phyloP scores from a whole-genome alignment of 2,329 filamentous ascomycete species.

The Chrysoporthe austroafricana region DNA sequence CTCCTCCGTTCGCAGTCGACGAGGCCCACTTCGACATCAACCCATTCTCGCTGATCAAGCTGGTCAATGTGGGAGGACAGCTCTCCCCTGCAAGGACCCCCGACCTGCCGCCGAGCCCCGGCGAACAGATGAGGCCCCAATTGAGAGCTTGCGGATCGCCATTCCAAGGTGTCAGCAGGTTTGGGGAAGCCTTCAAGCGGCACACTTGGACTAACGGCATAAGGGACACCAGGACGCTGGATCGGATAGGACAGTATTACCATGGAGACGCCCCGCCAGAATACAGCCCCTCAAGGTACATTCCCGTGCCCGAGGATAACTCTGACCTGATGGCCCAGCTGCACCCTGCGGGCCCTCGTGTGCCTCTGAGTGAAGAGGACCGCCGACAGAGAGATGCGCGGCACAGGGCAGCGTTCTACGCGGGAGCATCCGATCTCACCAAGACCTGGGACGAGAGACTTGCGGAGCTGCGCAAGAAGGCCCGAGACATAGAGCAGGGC shows the following conservation, averaged over 20 bases:
- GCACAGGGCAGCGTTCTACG: conserved; percentile 45
- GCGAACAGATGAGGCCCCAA: conserved; percentile 14
- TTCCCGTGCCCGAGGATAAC: conserved; percentile 24
- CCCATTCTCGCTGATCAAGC: not conserved
- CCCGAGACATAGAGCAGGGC: conserved; percentile 45
- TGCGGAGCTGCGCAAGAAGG: conserved; percentile 40
- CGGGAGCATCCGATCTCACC: conserved; percentile 41
- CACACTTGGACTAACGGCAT: not conserved
- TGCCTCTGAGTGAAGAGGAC: conserved; percentile 31
- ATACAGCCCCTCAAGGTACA: conserved; percentile 32
- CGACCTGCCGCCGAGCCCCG: conserved; percentile 3
- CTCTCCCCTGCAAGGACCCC: not conserved
- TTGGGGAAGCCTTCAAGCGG: not conserved
- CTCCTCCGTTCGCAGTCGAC: not conserved
- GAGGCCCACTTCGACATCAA: conserved; percentile 10
- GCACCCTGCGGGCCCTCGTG: conserved; percentile 24
- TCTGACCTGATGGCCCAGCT: conserved; percentile 33
- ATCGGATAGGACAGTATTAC: conserved; percentile 39
- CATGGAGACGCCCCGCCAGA: conserved; percentile 37
- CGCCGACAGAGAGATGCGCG: conserved; percentile 35
- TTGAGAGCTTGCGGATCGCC: not conserved
- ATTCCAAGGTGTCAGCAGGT: not conserved
- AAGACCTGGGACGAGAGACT: conserved; percentile 39
- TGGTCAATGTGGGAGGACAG: not conserved
- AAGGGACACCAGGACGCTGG: conserved; percentile 17